Base-by-base conservation (phyloP, 306 rosid genomes). In the Mimosa bimucronata region DNA sequence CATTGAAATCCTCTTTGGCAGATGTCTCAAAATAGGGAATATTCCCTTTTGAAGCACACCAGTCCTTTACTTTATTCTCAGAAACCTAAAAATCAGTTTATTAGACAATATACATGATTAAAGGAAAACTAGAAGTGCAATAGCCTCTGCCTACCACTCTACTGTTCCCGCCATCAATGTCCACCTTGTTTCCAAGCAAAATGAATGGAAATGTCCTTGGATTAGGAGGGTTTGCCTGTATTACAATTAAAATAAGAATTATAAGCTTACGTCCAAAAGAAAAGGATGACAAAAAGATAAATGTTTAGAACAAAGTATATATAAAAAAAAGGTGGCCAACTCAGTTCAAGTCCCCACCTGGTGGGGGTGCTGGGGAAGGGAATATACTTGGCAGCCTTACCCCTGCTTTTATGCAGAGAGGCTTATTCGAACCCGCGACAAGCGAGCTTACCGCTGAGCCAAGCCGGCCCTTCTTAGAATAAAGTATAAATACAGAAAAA, bases 121-220 rank as follows among this genome's bases (percentile, higher is more conserved):
- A 74, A 64, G 26, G 23, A 80, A 48, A 74, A 12, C 42, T 2
- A 26, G 25, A 70, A 37, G 34, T 13, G 50, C 67, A 52, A 81
- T 45, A 14, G 67, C 53, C 3, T 67, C 46, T 70, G 13, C 97
- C 76, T 88, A 94, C 98, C 98, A 92, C 98, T 80, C 97, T 87
- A 88, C 97, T 94, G 82, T 92, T 94, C 77, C 98, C 98, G 58
- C 97, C 98, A 84, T 94, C 97, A 52, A 94, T 90, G 87, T 94
- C 98, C 81, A 94, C 84, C 91, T 94, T 94, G 90, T 94, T 94
- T 85, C 97, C 98, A 29, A 94, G 98, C 87, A 92, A 86, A 80
- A 89, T 90, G 74, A 94, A 92, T 0, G 98, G 98, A 84, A 94
- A 94, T 7, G 83, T 81, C 83, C 78, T 87, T 31, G 97, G 94